Evolutionary conservation across 2,329 filamentous ascomycete genomes (phyloP).

Genomic region (Clarireedia hainanense): DNA sequence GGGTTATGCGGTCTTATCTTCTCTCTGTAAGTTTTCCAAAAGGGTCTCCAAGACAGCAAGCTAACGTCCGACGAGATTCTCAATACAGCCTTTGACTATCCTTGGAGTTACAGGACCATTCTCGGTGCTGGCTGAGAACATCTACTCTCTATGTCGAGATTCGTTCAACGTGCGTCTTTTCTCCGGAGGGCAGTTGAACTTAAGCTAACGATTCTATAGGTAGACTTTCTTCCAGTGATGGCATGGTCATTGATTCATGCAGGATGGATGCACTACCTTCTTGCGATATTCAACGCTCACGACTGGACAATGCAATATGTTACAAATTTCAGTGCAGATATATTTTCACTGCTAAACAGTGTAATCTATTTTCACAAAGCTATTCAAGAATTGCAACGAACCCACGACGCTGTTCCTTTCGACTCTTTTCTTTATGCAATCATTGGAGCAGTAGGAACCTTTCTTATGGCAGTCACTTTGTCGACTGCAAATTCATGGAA

Average conservation of each 20-base stretch:
- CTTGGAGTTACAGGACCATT: no score
- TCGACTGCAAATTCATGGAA: not conserved
- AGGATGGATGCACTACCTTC: conserved; percentile 55
- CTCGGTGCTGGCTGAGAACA: no score
- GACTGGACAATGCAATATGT: conserved; percentile 67
- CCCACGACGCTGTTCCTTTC: no score
- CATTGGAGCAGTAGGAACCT: conserved; percentile 37
- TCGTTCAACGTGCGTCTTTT: no score
- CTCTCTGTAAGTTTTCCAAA: conserved; percentile 37
- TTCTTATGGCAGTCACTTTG: conserved; percentile 24
- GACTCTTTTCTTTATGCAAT: conserved; percentile 39
- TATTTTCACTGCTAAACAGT: conserved; percentile 11
- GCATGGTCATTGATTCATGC: conserved; percentile 60
- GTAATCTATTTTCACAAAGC: not conserved
- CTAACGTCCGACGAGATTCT: no score
- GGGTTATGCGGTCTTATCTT: conserved; percentile 57
- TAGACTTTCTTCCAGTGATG: conserved; percentile 59
- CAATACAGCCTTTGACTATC: no score
- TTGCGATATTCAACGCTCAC: conserved; percentile 60
- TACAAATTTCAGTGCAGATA: conserved; percentile 58
- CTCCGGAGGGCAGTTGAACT: no score
- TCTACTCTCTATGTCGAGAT: no score
- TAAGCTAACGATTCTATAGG: conserved; percentile 20
- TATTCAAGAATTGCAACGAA: not conserved
- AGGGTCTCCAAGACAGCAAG: no score